A percentile compares a stretch with the other conserved stretches of the same genome.
Evolutionary conservation across 2,329 filamentous ascomycete species (phyloP).

Genomic region (Colletotrichum sp.): DNA sequence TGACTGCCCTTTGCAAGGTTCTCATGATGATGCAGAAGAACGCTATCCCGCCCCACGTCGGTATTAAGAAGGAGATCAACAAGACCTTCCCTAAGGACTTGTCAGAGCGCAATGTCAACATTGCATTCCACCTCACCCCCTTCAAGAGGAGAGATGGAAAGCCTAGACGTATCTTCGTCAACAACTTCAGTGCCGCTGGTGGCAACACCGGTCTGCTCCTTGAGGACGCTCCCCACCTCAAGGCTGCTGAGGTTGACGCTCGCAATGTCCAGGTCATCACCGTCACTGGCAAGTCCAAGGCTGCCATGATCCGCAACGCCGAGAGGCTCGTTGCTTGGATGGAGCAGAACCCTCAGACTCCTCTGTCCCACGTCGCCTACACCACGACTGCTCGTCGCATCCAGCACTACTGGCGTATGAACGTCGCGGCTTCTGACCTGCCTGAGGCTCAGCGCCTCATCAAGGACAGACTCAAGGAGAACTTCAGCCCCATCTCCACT

Average conservation of each 20-base stretch:
- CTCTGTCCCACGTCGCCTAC: slow-evolving; percentile 66
- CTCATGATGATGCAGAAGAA: slow-evolving; percentile 69
- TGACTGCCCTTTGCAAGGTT: slow-evolving; percentile 68
- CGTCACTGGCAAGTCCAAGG: slow-evolving; percentile 60
- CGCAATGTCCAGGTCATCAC: slow-evolving; percentile 64
- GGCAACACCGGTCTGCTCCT: slow-evolving; percentile 73
- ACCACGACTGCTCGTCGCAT: slow-evolving; percentile 71
- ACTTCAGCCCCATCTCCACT: slow-evolving; percentile 46
- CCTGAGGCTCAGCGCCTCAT: slow-evolving; percentile 48
- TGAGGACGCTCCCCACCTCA: slow-evolving; percentile 62
- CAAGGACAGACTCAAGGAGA: slow-evolving; percentile 42
- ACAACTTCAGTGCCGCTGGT: slow-evolving; percentile 75
- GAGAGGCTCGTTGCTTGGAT: slow-evolving; percentile 60
- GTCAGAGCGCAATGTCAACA: slow-evolving; percentile 61
- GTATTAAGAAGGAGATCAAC: slow-evolving; percentile 71
- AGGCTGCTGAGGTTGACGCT: slow-evolving; percentile 53
- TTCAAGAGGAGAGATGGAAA: slow-evolving; percentile 54
- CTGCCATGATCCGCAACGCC: slow-evolving; percentile 64
- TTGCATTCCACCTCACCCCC: slow-evolving; percentile 58
- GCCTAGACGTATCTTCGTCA: slow-evolving; percentile 59
- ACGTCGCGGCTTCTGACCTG: slow-evolving; percentile 46
- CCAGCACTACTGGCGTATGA: slow-evolving; percentile 50
- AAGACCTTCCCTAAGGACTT: slow-evolving; percentile 63
- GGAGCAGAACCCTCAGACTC: slow-evolving; percentile 53
- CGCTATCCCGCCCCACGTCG: slow-evolving; percentile 68